phyloP scores from a whole-genome alignment of 2,329 filamentous ascomycete genomes.

The Hymenoscyphus occultus region DNA sequence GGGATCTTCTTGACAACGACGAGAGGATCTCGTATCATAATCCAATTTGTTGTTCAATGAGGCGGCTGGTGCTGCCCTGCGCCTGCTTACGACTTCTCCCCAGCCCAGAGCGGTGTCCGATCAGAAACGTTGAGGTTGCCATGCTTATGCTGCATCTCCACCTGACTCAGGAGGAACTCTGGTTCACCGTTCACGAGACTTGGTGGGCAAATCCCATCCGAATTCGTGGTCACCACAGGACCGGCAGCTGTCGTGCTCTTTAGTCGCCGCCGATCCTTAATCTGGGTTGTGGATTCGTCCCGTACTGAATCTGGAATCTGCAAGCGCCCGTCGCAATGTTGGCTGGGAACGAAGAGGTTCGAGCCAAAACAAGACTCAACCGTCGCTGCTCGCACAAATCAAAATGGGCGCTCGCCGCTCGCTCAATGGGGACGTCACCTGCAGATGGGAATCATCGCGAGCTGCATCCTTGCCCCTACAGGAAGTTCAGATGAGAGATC shows the following conservation, averaged over 20 bases:
- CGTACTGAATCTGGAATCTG: constrained; percentile 7
- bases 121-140: constrained; percentile 3
- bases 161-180: neutral
- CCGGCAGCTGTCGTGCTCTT: neutral
- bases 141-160: constrained; percentile 2
- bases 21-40: neutral
- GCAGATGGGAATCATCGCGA: neutral
- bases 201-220: neutral
- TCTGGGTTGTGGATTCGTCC: neutral
- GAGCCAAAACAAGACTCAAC: constrained; percentile 1
- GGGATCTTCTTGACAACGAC: neutral
- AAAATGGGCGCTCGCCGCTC: neutral
- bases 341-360: constrained; percentile 6
- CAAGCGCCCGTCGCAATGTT: constrained; percentile 10
- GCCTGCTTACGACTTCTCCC: no score
- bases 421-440: no score
- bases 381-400: neutral
- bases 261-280: neutral
- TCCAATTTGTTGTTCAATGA: neutral
- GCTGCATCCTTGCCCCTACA: neutral
- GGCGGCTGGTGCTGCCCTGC: neutral
- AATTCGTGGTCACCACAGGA: neutral
- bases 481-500: constrained; percentile 9
- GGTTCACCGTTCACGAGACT: neutral
- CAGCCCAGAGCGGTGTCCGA: constrained; percentile 1